Percentiles rank a stretch among this genome's conserved stretches.
phyloP scores from a whole-genome alignment of 176 grass and related monocot genomes.

The Carex cristatella region DNA sequence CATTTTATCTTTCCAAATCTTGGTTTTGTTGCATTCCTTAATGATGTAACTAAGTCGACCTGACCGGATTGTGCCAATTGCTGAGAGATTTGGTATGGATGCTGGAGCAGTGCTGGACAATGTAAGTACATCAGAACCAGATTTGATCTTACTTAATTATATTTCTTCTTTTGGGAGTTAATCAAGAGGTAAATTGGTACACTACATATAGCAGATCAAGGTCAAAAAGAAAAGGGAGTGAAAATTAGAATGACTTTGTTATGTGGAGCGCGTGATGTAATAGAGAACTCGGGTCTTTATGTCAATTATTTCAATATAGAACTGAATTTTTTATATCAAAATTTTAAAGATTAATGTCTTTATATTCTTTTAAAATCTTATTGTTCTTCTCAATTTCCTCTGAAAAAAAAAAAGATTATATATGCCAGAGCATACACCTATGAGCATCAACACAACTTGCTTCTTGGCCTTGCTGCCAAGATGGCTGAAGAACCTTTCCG shows the following conservation, averaged over 20 bases:
- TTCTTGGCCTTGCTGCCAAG: slow-evolving; percentile 85
- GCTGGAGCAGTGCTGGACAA: slow-evolving; percentile 80
- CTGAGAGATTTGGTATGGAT: slow-evolving; percentile 96
- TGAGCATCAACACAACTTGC: slow-evolving; percentile 89
- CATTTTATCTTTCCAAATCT: neutral
- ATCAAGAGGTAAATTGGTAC: neutral
- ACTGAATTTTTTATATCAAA: neutral
- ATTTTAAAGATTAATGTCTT: slow-evolving; percentile 6
- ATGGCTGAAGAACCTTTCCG: slow-evolving; percentile 91
- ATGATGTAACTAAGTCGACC: slow-evolving; percentile 48
- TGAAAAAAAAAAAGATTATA: slow-evolving; percentile 46
- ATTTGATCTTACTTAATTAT: slow-evolving; percentile 24
- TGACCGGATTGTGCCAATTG: slow-evolving; percentile 86
- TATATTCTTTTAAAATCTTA: neutral
- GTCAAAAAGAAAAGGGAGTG: neutral
- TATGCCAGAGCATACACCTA: slow-evolving; percentile 97
- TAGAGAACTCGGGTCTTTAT: neutral
- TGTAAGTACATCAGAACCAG: slow-evolving; percentile 23
- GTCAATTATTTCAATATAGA: neutral
- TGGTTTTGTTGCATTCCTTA: slow-evolving; percentile 32
- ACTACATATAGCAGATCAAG: neutral
- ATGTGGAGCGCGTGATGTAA: neutral
- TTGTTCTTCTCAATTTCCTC: neutral
- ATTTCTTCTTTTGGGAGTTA: neutral
- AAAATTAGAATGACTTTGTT: neutral